A percentile compares a stretch with the other conserved stretches of the same genome.
These are phyloP conservation scores for Sporothrix luriei DNA, from an alignment of 2,329 filamentous ascomycete species.

Conservation along the genomic window DNA sequence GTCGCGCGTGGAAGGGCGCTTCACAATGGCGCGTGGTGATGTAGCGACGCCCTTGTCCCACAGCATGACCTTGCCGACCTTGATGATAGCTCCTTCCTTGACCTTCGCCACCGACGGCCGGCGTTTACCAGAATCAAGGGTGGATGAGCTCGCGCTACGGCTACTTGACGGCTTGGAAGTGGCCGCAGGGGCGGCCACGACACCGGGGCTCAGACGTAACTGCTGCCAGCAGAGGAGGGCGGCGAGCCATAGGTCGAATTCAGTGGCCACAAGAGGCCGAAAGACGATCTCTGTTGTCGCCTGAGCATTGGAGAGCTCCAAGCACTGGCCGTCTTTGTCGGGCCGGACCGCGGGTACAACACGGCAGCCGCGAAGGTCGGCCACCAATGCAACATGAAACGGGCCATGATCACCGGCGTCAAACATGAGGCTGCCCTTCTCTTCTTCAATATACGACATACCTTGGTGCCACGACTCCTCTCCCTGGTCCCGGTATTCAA, in stretches of 20 bases:
- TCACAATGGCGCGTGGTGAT: constrained; percentile 59
- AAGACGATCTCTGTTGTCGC: constrained; percentile 64
- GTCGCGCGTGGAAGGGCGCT: constrained; percentile 61
- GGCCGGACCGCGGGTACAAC: constrained; percentile 60
- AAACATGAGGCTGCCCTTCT: constrained; percentile 72
- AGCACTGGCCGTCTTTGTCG: constrained; percentile 51
- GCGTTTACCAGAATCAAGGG: constrained; percentile 46
- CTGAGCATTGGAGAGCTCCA: constrained; percentile 59
- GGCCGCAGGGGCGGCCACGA: constrained; percentile 40
- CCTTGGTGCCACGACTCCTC: constrained; percentile 67
- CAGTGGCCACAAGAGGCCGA: constrained; percentile 63
- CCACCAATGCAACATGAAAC: constrained; percentile 68
- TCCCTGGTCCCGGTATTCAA: constrained; percentile 69
- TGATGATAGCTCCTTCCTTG: constrained; percentile 84
- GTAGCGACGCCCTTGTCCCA: constrained; percentile 77
- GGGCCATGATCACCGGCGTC: constrained; percentile 68
- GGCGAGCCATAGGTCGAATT: constrained; percentile 78
- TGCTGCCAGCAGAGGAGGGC: constrained; percentile 82
- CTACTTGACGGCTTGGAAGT: constrained; percentile 44
- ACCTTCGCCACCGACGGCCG: constrained; percentile 46
- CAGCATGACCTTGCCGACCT: constrained; percentile 85
- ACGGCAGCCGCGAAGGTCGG: constrained; percentile 73
- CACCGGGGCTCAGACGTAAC: constrained; percentile 55
- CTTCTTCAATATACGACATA: constrained; percentile 77
- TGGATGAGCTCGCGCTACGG: constrained; percentile 46